phyloP scores from a whole-genome alignment of 2,329 filamentous ascomycete species.

The Cephalotrichum gorgonifer region DNA sequence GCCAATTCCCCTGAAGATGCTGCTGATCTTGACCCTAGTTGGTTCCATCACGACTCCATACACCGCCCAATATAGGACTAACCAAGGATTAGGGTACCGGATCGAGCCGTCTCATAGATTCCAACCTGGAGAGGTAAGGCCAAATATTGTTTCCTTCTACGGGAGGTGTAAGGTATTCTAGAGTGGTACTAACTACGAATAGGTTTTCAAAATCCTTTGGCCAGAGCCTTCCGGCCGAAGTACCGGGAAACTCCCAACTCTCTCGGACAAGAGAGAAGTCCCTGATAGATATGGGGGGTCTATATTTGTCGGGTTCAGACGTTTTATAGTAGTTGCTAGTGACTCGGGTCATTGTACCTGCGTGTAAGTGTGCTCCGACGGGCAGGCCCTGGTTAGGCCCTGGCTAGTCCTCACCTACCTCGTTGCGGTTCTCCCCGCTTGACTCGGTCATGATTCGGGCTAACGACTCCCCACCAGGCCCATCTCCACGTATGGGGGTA shows the following conservation, averaged over 20 bases:
- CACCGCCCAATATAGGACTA: not conserved
- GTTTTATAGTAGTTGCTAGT: slow-evolving; percentile 43
- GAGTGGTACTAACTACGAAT: not conserved
- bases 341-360: slow-evolving; percentile 43
- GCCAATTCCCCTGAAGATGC: not conserved
- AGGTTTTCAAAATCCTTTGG: slow-evolving; percentile 49
- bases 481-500: slow-evolving; percentile 43
- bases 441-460: not conserved
- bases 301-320: slow-evolving; percentile 39
- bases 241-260: slow-evolving; percentile 17
- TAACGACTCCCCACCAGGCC: slow-evolving; percentile 26
- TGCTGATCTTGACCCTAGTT: slow-evolving; percentile 25
- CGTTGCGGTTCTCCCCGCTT: not conserved
- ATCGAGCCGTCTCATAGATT: slow-evolving; percentile 28
- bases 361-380: slow-evolving; percentile 32
- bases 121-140: slow-evolving; percentile 27
- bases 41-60: slow-evolving; percentile 6
- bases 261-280: slow-evolving; percentile 22
- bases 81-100: slow-evolving; percentile 23
- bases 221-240: slow-evolving; percentile 35
- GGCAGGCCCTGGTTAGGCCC: not conserved
- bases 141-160: not conserved
- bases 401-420: not conserved
- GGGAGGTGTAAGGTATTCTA: not conserved
- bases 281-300: slow-evolving; percentile 22